Percentiles rank a stretch among this genome's conserved stretches.
phyloP scores from a whole-genome alignment of 345 rosid genomes.

The Pelargonium nanum region DNA sequence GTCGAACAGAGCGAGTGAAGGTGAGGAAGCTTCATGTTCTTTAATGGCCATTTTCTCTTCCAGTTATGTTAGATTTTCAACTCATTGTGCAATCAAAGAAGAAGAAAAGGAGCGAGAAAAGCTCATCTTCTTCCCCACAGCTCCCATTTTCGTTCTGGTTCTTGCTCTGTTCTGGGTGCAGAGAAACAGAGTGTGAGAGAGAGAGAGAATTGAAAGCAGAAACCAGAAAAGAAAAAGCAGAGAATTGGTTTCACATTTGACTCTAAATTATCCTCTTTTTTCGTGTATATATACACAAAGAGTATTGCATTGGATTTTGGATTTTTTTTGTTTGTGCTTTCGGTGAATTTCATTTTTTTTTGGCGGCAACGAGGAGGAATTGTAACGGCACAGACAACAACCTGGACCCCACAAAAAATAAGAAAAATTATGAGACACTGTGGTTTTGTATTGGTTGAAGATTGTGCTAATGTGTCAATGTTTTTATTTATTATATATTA shows the following conservation, averaged over 20 bases:
- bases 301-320: too few relatives aligned
- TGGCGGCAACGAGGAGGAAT: constrained; percentile 12
- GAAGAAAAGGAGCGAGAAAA: not conserved
- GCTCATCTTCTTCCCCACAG: not conserved
- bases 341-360: constrained; percentile 6
- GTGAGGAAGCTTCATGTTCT: constrained; percentile 19
- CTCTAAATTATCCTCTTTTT: too few relatives aligned
- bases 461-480: too few relatives aligned
- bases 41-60: constrained; percentile 28
- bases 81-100: not conserved
- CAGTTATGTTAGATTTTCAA: constrained; percentile 40
- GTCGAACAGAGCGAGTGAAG: constrained; percentile 14
- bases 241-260: not conserved
- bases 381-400: constrained; percentile 8
- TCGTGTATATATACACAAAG: not conserved
- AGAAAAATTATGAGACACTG: too few relatives aligned
- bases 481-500: too few relatives aligned
- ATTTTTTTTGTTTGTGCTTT: not conserved
- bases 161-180: not conserved
- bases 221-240: not conserved
- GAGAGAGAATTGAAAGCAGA: not conserved
- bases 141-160: not conserved
- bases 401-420: too few relatives aligned
- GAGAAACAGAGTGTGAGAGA: not conserved
- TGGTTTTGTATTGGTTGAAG: too few relatives aligned